phyloP scores from a whole-genome alignment of 164 flowering plant genomes.

The Houttuynia cordata region DNA sequence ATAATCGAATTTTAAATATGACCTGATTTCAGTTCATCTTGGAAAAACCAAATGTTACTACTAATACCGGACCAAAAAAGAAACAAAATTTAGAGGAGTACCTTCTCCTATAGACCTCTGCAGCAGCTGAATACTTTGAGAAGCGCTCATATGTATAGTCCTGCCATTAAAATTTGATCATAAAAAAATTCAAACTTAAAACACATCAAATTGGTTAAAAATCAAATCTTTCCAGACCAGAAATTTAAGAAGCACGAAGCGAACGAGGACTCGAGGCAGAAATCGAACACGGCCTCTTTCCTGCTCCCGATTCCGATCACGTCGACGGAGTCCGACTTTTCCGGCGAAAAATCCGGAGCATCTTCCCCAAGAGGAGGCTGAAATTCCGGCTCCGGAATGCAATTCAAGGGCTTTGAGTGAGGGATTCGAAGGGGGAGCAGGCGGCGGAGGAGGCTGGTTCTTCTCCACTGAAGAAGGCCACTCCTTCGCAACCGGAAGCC shows the following conservation, averaged over 20 bases:
- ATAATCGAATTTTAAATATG: too few relatives aligned
- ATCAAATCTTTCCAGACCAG: constrained; percentile 33
- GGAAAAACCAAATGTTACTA: too few relatives aligned
- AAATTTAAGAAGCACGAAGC: constrained; percentile 39
- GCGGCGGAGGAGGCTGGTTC: too few relatives aligned
- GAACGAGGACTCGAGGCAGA: constrained; percentile 51
- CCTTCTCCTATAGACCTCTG: constrained; percentile 43
- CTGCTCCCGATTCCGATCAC: constrained; percentile 77
- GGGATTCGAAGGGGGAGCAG: too few relatives aligned
- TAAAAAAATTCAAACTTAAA: neutral
- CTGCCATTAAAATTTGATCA: constrained; percentile 24
- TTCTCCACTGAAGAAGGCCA: too few relatives aligned
- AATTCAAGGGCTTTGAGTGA: neutral
- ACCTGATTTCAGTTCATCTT: too few relatives aligned
- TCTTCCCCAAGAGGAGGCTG: neutral
- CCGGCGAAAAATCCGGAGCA: constrained; percentile 6
- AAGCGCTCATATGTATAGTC: constrained; percentile 37
- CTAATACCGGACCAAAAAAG: too few relatives aligned
- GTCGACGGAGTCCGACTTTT: constrained; percentile 24
- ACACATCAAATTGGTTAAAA: neutral
- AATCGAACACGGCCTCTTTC: constrained; percentile 65
- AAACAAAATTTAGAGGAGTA: constrained; percentile 6
- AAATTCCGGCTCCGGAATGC: neutral
- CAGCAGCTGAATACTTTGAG: constrained; percentile 36
- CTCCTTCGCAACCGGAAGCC: too few relatives aligned